Base-by-base conservation (phyloP, 73 alveolate species). In the Paramecium biaurelia region DNA sequence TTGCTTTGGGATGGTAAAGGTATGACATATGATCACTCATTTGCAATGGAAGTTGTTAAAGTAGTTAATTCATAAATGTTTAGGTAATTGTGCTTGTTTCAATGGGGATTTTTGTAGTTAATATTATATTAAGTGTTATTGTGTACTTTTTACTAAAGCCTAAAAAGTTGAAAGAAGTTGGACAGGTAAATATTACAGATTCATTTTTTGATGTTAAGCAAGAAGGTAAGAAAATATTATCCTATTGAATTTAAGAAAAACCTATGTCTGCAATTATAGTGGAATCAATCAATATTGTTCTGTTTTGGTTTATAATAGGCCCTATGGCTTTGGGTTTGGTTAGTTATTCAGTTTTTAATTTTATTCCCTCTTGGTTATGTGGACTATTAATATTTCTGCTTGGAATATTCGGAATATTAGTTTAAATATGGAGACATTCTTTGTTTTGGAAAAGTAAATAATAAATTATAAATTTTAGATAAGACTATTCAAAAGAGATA, bases 1-100 rank as follows among this genome's bases (percentile, higher is more conserved):
- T 35, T 32, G 18, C 45, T 72, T 18, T 72, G 86, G 86, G 86
- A 72, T 38, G 86, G 86, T 14, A 72, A 72, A 5, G 35, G 45
- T 35, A 72, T 72, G 86, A 38, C 35, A 2, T 72, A 72, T 72
- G 58, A 72, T 72, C 35, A 72, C 8, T 72, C 86, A 34, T 72
- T 72, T 72, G 86, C 58, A 12, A 72, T 72, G 86, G 58, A 32
- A 21, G 18, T 21, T 14, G 86, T 67, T 32, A 72, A 72, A 34
- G 86, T 72, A 72, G 18, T 63, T 12, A 63, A 12, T 12, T 4
- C 12, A 0, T 32, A 20, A 7, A 63, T 4, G 30, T 53, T 63
- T 63, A 63, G 84, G 45, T 63, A 26, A 26, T 63, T 63, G 84
- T 32, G 10, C 84, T 63, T 63, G 21, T 63, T 26, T 63, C 84